phyloP scores from a whole-genome alignment of 306 rosid species.

The Pterocarpus macrocarpus region DNA sequence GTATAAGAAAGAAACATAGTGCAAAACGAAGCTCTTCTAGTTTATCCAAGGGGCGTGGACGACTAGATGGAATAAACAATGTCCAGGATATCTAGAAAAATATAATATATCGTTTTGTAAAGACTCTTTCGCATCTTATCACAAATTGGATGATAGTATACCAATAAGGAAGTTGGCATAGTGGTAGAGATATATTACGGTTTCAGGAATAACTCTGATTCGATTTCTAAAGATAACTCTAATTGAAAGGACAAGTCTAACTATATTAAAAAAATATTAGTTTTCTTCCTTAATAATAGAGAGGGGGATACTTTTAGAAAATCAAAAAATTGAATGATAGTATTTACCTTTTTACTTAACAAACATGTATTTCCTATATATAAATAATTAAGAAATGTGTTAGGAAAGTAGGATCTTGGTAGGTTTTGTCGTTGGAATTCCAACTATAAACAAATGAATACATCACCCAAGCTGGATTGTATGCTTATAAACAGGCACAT shows the following conservation, averaged over 20 bases:
- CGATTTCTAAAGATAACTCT: too few relatives aligned
- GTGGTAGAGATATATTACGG: too few relatives aligned
- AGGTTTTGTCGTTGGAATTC: constrained; percentile 39
- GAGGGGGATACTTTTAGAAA: too few relatives aligned
- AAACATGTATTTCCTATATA: background rate
- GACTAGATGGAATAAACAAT: background rate
- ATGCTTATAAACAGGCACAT: constrained; percentile 35
- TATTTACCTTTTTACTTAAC: background rate
- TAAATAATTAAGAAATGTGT: constrained; percentile 16
- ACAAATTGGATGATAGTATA: background rate
- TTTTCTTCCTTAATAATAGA: too few relatives aligned
- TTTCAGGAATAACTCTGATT: too few relatives aligned
- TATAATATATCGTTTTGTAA: background rate
- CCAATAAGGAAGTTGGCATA: too few relatives aligned
- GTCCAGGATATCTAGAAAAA: constrained; percentile 41
- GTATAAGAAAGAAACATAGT: background rate
- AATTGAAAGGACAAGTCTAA: too few relatives aligned
- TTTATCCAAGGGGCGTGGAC: constrained; percentile 29
- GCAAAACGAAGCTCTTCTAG: constrained; percentile 7
- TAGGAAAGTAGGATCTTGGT: constrained; percentile 14
- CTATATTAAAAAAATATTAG: too few relatives aligned
- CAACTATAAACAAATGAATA: constrained; percentile 29
- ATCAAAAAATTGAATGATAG: background rate
- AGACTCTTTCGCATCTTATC: background rate
- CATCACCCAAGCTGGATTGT: constrained; percentile 47